These are phyloP conservation scores for Actinomucor elegans DNA, from an alignment of 371 early-diverging fungal species.

Conservation along the genomic window DNA sequence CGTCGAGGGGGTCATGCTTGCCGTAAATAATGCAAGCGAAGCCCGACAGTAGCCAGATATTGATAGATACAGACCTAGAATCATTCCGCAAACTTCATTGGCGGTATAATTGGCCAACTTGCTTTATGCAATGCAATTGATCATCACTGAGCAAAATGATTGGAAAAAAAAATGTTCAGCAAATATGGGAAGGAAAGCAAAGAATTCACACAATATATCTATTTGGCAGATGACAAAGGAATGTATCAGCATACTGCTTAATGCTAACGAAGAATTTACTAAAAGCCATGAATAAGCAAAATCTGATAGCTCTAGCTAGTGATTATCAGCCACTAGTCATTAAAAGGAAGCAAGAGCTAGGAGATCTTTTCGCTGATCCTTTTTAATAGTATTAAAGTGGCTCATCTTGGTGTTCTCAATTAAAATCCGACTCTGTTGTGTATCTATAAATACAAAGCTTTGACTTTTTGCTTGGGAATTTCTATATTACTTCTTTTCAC, in stretches of 20 bases:
- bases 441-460: not conserved
- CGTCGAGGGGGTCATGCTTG: no score
- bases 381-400: not conserved
- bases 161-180: no score
- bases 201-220: constrained; percentile 37
- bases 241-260: constrained; percentile 42
- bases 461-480: not conserved
- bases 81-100: no score
- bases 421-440: no score
- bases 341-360: not conserved
- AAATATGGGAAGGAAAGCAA: constrained; percentile 40
- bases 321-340: not conserved
- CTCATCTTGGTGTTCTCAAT: not conserved
- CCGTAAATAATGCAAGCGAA: no score
- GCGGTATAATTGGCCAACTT: no score
- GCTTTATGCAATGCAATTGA: no score
- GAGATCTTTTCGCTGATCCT: constrained; percentile 19
- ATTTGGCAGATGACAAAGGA: constrained; percentile 43
- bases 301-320: constrained; percentile 22
- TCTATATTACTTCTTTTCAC: not conserved
- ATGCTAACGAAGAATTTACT: constrained; percentile 41
- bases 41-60: no score
- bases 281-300: constrained; percentile 35
- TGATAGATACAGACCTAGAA: no score
- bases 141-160: no score